Base-by-base conservation (phyloP, 331 rosid genomes). In the Spiraea crenata region DNA sequence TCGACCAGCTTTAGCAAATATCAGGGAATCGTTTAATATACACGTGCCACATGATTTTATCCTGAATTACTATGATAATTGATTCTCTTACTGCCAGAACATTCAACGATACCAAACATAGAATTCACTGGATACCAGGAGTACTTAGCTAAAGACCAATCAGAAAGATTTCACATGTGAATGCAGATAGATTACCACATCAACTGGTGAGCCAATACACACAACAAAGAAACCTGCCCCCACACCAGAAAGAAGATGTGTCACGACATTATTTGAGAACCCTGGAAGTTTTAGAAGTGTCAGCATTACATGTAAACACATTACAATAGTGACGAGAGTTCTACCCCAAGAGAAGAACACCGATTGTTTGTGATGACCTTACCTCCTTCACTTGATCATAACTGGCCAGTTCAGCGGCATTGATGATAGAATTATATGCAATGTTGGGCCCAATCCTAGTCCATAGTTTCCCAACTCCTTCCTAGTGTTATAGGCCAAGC, bases 301-400 rank as follows among this genome's bases (percentile, higher is more conserved):
- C 97, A 89, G 96, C 91, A 74, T 51, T 16, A 72, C 65, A 74
- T 19, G 20, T 3, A 9, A 39, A 8, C 65, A 8, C 40, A 61
- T 50, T 57, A 42, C 66, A 69, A 51, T 11, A 41, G 35, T 10
- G 56, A 35, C 38, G 56, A 45, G 19, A 66, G 12, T 74, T 69
- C 31, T 8, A 34, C 74, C 72, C 40, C 17, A 42, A 79, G 82
- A 62, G 67, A 48, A 56, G 49, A 44, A 68, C 62, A 17, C 34
- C 16, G 41, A 15, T 9, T 31, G 52, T 25, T 38, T 6, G 17
- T 37, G 41, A 14, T 6, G 58, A 57, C 42, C 40, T 15, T 31
- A 88, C 98, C 89, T 93, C 71, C 79, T 93, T 93, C 84, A 90
- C 98, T 90, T 93, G 92, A 82, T 90, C 98, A 72, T 90, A 93